Conservation (phyloP, 352 stramenopile genomes). For the Phytophthora pseudosyringae region DNA sequence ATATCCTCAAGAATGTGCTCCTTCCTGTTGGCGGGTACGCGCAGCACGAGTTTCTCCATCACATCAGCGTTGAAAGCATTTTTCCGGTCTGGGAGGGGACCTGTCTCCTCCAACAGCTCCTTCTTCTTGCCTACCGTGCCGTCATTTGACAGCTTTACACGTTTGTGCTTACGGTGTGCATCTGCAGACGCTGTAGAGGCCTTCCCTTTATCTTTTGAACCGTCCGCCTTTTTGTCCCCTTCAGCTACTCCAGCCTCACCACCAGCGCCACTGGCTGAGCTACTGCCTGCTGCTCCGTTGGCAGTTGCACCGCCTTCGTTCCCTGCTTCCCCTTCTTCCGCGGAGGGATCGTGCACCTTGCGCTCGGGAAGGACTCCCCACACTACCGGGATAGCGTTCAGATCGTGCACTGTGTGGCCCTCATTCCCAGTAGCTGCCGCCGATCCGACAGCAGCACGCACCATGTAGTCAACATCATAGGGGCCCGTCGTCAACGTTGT, state of each 20-base stretch:
- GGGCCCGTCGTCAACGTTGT: constrained; percentile 59
- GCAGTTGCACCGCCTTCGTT: constrained; percentile 25
- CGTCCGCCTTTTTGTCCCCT: constrained; percentile 60
- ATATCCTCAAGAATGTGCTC: constrained; percentile 71
- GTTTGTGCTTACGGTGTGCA: constrained; percentile 67
- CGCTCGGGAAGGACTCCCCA: constrained; percentile 75
- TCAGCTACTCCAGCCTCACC: constrained; percentile 29
- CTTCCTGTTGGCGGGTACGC: constrained; percentile 70
- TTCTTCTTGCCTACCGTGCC: constrained; percentile 47
- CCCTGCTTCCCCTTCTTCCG: constrained; percentile 36
- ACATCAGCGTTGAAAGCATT: constrained; percentile 73
- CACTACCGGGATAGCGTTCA: constrained; percentile 70
- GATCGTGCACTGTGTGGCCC: constrained; percentile 62
- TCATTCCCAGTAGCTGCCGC: constrained; percentile 32
- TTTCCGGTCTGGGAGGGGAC: constrained; percentile 74
- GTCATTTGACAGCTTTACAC: constrained; percentile 50
- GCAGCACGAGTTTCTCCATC: constrained; percentile 83
- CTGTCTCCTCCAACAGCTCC: constrained; percentile 58
- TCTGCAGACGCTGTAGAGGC: constrained; percentile 32
- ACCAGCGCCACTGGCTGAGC: constrained; percentile 15
- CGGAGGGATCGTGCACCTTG: constrained; percentile 48
- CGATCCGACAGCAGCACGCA: constrained; percentile 48
- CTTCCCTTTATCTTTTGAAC: constrained; percentile 55
- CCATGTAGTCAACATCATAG: constrained; percentile 82
- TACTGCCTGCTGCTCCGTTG: constrained; percentile 36